These are phyloP conservation scores for Hyphodiscus hymeniophilus DNA, from an alignment of 495 filamentous ascomycete species.

Conservation along the genomic window DNA sequence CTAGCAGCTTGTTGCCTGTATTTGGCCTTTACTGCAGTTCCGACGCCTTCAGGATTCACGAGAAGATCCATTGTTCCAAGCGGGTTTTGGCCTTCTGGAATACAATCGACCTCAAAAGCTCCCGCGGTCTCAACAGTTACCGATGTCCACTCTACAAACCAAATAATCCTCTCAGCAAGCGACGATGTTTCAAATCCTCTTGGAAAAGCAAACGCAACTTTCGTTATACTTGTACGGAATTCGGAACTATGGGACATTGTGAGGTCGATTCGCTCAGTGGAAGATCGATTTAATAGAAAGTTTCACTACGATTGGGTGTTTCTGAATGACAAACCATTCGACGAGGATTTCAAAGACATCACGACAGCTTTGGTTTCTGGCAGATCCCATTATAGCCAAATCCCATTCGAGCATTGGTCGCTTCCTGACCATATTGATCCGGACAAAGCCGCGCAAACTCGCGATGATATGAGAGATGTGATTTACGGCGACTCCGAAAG, in stretches of 20 bases:
- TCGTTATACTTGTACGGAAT: conserved; percentile 88
- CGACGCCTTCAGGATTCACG: too few species aligned
- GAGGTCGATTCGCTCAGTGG: conserved; percentile 76
- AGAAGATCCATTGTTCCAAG: too few species aligned
- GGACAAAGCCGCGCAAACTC: conserved; percentile 42
- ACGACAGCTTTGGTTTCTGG: conserved; percentile 40
- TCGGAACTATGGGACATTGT: conserved; percentile 75
- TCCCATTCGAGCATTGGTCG: conserved; percentile 64
- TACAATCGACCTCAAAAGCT: too few species aligned
- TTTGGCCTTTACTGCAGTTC: too few species aligned
- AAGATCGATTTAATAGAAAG: conserved; percentile 88
- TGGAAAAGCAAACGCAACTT: conserved; percentile 64
- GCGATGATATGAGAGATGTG: conserved; percentile 45
- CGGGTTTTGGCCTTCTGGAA: too few species aligned
- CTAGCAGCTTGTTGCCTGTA: too few species aligned
- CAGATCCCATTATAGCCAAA: too few species aligned
- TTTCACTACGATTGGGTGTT: conserved; percentile 91
- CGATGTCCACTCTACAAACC: too few species aligned
- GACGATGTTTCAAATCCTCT: too few species aligned
- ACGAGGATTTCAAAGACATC: conserved; percentile 80
- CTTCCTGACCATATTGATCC: conserved; percentile 60
- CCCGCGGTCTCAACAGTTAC: too few species aligned
- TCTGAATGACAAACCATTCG: conserved; percentile 90
- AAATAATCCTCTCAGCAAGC: too few species aligned
- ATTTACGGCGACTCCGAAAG: conserved; percentile 47